Percentiles rank a stretch among this genome's conserved stretches.
These are phyloP conservation scores for Hemerocallis citrina DNA, from an alignment of 106 monocot genomes.

Conservation along the genomic window DNA sequence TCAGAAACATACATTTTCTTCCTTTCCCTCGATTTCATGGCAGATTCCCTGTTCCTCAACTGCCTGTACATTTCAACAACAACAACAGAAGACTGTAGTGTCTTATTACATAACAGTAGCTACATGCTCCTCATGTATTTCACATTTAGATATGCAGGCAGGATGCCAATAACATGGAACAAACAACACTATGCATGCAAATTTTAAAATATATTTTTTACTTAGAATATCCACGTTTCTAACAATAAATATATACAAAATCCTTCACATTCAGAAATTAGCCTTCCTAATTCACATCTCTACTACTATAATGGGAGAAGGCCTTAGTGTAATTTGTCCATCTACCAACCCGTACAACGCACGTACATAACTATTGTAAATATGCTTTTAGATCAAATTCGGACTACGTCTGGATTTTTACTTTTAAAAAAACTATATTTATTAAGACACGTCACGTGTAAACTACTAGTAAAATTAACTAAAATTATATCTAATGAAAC, in stretches of 20 bases:
- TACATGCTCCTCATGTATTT: neutral
- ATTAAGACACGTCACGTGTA: neutral
- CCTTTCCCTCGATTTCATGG: constrained; percentile 94
- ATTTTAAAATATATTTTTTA: neutral
- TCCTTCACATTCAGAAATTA: too few relatives aligned
- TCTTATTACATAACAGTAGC: neutral
- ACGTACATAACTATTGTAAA: too few relatives aligned
- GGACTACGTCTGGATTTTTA: neutral
- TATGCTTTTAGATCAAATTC: neutral
- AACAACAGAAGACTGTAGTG: neutral
- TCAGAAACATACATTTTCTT: constrained; percentile 79
- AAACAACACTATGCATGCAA: neutral
- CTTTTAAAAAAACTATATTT: neutral
- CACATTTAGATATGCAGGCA: neutral
- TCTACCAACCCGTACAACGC: too few relatives aligned
- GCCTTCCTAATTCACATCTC: too few relatives aligned
- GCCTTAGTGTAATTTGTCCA: too few relatives aligned
- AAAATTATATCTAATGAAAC: neutral
- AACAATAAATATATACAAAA: neutral
- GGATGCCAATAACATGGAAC: neutral
- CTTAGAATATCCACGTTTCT: neutral
- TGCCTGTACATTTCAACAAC: constrained; percentile 45
- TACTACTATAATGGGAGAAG: too few relatives aligned
- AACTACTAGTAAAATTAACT: neutral
- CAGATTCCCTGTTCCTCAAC: constrained; percentile 90